A percentile compares a stretch with the other conserved stretches of the same genome.
phyloP scores from a whole-genome alignment of 345 rosid genomes.

The Toxicodendron radicans region DNA sequence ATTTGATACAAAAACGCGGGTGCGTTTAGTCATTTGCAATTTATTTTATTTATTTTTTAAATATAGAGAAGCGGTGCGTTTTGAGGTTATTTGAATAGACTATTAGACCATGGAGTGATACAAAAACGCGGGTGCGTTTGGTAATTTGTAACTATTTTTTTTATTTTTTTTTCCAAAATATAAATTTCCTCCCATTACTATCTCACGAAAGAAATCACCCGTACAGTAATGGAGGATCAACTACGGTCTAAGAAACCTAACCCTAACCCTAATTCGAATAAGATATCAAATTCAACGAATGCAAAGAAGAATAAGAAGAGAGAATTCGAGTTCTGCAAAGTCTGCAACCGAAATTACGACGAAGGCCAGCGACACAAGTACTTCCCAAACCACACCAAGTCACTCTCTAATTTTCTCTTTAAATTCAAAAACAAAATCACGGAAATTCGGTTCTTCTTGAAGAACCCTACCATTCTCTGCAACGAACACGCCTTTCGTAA shows the following conservation, averaged over 20 bases:
- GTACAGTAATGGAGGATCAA: slow-evolving; percentile 11
- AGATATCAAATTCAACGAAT: not conserved
- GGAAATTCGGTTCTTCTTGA: slow-evolving; percentile 66
- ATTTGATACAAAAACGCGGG: not conserved
- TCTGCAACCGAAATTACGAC: slow-evolving; percentile 68
- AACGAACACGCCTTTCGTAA: slow-evolving; percentile 56
- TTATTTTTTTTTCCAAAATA: not conserved
- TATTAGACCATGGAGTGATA: too few relatives aligned
- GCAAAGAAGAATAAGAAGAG: slow-evolving; percentile 29
- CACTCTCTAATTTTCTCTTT: slow-evolving; percentile 52
- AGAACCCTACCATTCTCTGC: slow-evolving; percentile 53
- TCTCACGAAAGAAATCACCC: not conserved
- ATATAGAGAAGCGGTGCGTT: too few relatives aligned
- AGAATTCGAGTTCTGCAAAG: slow-evolving; percentile 72
- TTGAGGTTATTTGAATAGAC: too few relatives aligned
- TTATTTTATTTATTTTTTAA: too few relatives aligned
- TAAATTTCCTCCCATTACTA: not conserved
- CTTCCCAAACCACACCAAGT: slow-evolving; percentile 66
- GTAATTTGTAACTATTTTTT: too few relatives aligned
- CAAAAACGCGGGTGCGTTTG: not conserved
- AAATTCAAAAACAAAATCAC: slow-evolving; percentile 61
- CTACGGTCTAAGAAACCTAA: not conserved
- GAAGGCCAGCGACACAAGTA: slow-evolving; percentile 74
- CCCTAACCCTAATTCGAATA: slow-evolving; percentile 13
- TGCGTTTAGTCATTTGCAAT: not conserved